Evolutionary conservation across 768 basidiomycete species (phyloP), one percentile per base, ranked within the genome.

Genomic region (Leccinum variicolor): DNA sequence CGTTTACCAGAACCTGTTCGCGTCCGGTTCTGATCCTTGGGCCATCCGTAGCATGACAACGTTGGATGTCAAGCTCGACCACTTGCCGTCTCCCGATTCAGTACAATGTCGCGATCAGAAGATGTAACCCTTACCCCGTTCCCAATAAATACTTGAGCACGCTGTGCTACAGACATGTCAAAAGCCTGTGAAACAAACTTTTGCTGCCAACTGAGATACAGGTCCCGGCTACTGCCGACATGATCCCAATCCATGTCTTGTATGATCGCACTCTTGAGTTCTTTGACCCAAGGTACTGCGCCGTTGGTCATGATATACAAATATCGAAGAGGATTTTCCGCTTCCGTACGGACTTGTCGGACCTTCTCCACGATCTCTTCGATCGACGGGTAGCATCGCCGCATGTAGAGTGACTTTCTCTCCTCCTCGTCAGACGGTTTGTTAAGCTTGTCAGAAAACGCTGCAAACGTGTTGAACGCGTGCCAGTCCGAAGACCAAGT

Each of bases 251-350:
- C 23, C 17, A 58, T 61, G 41, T 69, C 55, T n/a, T 54, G 54
- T 26, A 34, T 57, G 39, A 84, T 59, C 25, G 75, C 74, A 0
- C 33, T 56, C 57, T 75, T 75, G 7, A 83, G 74, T 41, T 74
- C 69, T 15, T 63, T 57, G 1, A 82, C 72, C 81, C 81, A 84
- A 21, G 62, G 56, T 3, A 53, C 51, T 14, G 72, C 57, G 3
- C 72, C 83, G 57, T 84, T 82, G 55, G 83, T 78, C 69, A 81
- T 71, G 53, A 83, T 69, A 59, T 81, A 83, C 23, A 83, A 28
- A 17, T 71, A 62, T 39, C 66, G 63, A 29, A 83, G 72, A 13
- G 62, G 62, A 2, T 62, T 55, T 9, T 60, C 53, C 9, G 62
- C 46, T 13, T 61, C 69, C 4, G 39, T 48, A 6, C 73, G 74